Conservation (phyloP, 176 grass and related monocot species). For the Carex scoparia region DNA sequence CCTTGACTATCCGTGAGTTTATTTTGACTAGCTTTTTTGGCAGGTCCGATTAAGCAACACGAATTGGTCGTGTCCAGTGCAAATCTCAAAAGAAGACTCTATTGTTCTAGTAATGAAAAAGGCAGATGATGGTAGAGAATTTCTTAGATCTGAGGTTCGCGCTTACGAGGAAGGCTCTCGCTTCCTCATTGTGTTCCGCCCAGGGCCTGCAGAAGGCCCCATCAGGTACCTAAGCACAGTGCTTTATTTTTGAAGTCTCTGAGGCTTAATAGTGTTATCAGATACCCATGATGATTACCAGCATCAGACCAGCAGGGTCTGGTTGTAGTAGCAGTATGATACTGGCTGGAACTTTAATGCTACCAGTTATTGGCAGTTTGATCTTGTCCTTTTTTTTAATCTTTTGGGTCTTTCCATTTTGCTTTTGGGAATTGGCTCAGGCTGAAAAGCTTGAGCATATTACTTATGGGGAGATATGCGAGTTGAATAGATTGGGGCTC, state of each 20-base stretch:
- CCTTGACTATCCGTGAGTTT: slow-evolving; percentile 1
- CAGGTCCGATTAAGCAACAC: slow-evolving; percentile 77
- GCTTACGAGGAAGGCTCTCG: slow-evolving; percentile 94
- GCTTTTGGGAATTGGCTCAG: not conserved
- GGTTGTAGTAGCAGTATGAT: not conserved
- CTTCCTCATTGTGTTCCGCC: slow-evolving; percentile 78
- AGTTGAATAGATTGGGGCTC: not conserved
- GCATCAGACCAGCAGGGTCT: not conserved
- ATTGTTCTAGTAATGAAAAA: slow-evolving; percentile 83
- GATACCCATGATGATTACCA: not conserved
- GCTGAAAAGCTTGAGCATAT: not conserved
- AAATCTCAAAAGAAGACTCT: slow-evolving; percentile 90
- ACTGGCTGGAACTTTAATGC: not conserved
- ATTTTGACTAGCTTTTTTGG: slow-evolving; percentile 24
- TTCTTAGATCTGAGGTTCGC: slow-evolving; percentile 84
- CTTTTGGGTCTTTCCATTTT: not conserved
- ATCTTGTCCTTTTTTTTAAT: not conserved
- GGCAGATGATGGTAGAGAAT: slow-evolving; percentile 58
- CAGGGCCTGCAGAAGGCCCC: slow-evolving; percentile 63
- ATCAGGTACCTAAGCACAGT: slow-evolving; percentile 59
- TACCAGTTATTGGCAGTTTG: not conserved
- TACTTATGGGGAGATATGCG: not conserved
- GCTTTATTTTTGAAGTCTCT: slow-evolving; percentile 14
- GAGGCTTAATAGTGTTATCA: not conserved
- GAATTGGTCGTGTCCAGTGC: slow-evolving; percentile 73